These are phyloP conservation scores for Colletotrichum destructivum DNA, from an alignment of 2,329 filamentous ascomycete species.

Conservation along the genomic window DNA sequence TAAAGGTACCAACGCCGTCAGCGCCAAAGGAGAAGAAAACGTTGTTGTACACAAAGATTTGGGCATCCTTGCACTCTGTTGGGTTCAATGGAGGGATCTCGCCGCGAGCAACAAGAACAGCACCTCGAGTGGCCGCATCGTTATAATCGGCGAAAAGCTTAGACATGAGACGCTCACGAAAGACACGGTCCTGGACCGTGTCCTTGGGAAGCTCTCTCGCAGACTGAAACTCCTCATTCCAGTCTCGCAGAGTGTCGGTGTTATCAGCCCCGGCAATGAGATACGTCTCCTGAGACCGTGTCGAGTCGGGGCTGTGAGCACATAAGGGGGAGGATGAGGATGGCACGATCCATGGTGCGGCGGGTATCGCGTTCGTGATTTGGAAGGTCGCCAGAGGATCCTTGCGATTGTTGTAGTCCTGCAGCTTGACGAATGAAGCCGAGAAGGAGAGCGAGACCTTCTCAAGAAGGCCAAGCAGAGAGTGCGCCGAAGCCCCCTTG, in stretches of 20 bases:
- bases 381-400: constrained; percentile 95
- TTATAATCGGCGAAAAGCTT: constrained; percentile 99
- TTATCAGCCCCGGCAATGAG: constrained; percentile 93
- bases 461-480: constrained; percentile 84
- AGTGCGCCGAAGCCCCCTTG: constrained; percentile 87
- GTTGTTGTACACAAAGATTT: constrained; percentile 99
- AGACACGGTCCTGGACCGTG: constrained; percentile 94
- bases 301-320: constrained; percentile 85
- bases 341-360: constrained; percentile 92
- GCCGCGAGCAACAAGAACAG: constrained; percentile 91
- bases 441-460: constrained; percentile 88
- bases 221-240: constrained; percentile 99
- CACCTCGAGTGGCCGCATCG: constrained; percentile 92
- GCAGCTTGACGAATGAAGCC: constrained; percentile 80
- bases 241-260: constrained; percentile 93
- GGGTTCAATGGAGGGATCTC: constrained; percentile 96
- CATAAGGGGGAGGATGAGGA: constrained; percentile 74
- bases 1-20: constrained; percentile 97
- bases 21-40: constrained; percentile 99
- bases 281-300: constrained; percentile 93
- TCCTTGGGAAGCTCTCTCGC: constrained; percentile 95
- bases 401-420: constrained; percentile 87
- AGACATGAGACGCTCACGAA: constrained; percentile 92
- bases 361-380: constrained; percentile 93
- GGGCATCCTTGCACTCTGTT: constrained; percentile 91